These are phyloP conservation scores for Plectranthus barbatus DNA, from an alignment of 257 asterid genomes.

Conservation along the genomic window DNA sequence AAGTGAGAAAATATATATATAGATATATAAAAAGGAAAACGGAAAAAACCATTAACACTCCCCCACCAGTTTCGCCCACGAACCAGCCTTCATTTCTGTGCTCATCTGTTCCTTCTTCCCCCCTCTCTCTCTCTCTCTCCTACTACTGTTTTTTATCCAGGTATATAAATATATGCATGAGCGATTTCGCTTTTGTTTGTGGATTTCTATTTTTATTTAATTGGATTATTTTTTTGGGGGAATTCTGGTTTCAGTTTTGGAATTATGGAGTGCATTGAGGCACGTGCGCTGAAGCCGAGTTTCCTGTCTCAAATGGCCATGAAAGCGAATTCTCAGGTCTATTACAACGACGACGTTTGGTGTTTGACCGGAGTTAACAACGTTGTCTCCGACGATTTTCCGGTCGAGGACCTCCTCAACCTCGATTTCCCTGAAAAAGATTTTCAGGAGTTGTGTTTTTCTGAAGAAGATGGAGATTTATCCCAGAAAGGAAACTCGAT, in stretches of 20 bases:
- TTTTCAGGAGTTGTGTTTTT: constrained; percentile 32
- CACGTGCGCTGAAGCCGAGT: constrained; percentile 88
- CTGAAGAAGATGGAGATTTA: constrained; percentile 34
- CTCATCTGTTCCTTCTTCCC: constrained; percentile 20
- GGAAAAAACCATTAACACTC: constrained; percentile 36
- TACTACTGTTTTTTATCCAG: background rate
- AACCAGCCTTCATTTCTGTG: constrained; percentile 55
- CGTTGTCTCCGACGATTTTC: constrained; percentile 70
- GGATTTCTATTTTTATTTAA: background rate
- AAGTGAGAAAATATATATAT: background rate
- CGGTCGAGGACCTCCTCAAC: constrained; percentile 92
- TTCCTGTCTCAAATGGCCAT: constrained; percentile 50
- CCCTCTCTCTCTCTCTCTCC: constrained; percentile 7
- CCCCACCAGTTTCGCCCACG: constrained; percentile 83
- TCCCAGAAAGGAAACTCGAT: constrained; percentile 28
- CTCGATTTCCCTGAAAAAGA: constrained; percentile 79
- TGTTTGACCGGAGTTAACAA: constrained; percentile 46
- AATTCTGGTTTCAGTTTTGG: constrained; percentile 2
- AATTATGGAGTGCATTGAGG: constrained; percentile 80
- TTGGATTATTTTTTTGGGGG: background rate
- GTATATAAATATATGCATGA: background rate
- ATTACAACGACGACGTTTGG: constrained; percentile 64
- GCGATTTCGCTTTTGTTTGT: background rate
- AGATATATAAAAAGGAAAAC: constrained; percentile 1
- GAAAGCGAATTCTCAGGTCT: constrained; percentile 40